A percentile compares a stretch with the other conserved stretches of the same genome.
These are phyloP conservation scores for Phytophthora sp. DNA, from an alignment of 352 stramenopile species.

Conservation along the genomic window DNA sequence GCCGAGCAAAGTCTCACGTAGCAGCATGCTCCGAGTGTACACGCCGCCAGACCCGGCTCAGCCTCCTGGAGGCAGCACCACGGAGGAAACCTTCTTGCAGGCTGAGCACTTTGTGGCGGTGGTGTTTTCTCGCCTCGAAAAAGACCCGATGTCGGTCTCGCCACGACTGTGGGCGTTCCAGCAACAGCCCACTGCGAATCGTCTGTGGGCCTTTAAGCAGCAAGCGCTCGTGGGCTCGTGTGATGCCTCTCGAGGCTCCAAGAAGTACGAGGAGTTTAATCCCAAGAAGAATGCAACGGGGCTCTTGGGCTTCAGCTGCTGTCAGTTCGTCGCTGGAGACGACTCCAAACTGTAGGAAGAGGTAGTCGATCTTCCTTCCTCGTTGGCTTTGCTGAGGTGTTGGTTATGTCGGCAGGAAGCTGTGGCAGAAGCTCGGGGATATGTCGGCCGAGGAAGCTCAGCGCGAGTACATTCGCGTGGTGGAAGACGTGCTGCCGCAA, in stretches of 20 bases:
- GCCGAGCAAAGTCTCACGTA: constrained; percentile 10
- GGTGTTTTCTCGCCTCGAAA: constrained; percentile 59
- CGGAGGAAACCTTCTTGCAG: constrained; percentile 40
- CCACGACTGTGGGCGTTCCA: constrained; percentile 54
- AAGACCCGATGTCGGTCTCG: constrained; percentile 55
- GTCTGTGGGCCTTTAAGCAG: constrained; percentile 63
- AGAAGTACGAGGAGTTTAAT: constrained; percentile 44
- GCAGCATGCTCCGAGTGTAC: constrained; percentile 18
- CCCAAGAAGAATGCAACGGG: constrained; percentile 9
- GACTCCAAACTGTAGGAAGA: constrained; percentile 54
- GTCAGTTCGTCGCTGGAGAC: constrained; percentile 47
- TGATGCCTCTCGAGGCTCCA: constrained; percentile 55
- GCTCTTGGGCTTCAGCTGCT: constrained; percentile 36
- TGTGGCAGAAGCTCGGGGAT: constrained; percentile 68
- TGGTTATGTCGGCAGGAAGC: constrained; percentile 37
- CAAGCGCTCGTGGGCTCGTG: constrained; percentile 68
- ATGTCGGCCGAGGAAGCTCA: constrained; percentile 54
- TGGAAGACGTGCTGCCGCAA: constrained; percentile 58
- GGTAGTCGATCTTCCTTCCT: not conserved
- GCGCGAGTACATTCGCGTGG: constrained; percentile 56
- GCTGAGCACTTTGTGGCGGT: constrained; percentile 64
- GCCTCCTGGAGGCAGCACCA: constrained; percentile 21
- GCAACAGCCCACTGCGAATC: constrained; percentile 38
- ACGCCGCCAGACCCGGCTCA: constrained; percentile 1
- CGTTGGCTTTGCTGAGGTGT: not conserved